Evolutionary conservation across 108 stramenopile genomes (phyloP).

Genomic region (Epipyxis sp.): DNA sequence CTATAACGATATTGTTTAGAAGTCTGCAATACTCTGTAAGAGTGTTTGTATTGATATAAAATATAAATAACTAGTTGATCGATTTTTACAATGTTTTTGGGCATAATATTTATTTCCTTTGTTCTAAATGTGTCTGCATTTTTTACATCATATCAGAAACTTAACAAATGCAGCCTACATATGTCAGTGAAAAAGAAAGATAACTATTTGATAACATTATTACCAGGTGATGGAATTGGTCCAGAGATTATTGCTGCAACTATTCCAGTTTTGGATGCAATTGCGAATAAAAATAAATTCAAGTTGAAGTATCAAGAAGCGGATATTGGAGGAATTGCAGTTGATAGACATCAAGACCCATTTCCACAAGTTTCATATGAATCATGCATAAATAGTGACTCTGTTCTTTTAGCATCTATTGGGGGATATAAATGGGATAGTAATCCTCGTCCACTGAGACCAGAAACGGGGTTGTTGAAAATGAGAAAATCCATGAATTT

Average conservation of each 20-base stretch:
- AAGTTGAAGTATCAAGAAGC: slow-evolving; percentile 63
- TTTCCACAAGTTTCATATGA: slow-evolving; percentile 85
- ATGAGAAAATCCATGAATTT: slow-evolving; percentile 93
- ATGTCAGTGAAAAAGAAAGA: neutral
- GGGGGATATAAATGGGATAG: slow-evolving; percentile 96
- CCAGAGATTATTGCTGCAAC: slow-evolving; percentile 89
- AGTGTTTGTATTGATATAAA: too few species aligned
- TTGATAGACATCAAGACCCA: slow-evolving; percentile 76
- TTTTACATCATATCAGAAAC: too few species aligned
- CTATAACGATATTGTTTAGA: too few species aligned
- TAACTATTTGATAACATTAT: slow-evolving; percentile 42
- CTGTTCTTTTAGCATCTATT: slow-evolving; percentile 88
- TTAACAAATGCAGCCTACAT: too few species aligned
- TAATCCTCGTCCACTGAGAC: slow-evolving; percentile 86
- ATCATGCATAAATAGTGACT: slow-evolving; percentile 77
- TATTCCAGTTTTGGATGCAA: slow-evolving; percentile 63
- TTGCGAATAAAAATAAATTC: slow-evolving; percentile 60
- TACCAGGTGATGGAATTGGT: slow-evolving; percentile 63
- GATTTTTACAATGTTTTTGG: too few species aligned
- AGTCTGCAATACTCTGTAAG: too few species aligned
- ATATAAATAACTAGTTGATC: too few species aligned
- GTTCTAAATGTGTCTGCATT: too few species aligned
- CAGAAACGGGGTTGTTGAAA: slow-evolving; percentile 88
- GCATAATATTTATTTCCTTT: too few species aligned
- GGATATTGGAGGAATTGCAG: slow-evolving; percentile 91